phyloP scores from a whole-genome alignment of 495 filamentous ascomycete genomes.

The Xylaria flabelliformis region DNA sequence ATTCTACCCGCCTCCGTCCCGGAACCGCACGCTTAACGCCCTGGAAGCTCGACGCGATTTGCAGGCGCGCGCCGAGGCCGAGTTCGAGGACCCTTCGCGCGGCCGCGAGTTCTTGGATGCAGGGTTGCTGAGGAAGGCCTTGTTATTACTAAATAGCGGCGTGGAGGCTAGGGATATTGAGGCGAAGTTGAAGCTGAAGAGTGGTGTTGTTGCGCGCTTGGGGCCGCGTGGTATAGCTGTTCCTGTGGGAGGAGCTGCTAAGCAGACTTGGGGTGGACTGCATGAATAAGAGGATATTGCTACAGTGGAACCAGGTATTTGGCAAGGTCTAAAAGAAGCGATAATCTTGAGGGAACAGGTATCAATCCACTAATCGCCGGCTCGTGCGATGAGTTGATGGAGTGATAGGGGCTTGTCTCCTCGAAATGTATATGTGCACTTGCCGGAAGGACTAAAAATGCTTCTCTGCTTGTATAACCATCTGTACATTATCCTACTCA shows the following conservation, averaged over 20 bases:
- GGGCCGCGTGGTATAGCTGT: conserved; percentile 42
- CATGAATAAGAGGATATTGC: not conserved
- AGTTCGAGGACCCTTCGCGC: conserved; percentile 44
- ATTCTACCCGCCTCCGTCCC: conserved; percentile 38
- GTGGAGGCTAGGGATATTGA: conserved; percentile 44
- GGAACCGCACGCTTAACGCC: conserved; percentile 50
- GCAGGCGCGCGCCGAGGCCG: conserved; percentile 44
- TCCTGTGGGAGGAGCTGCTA: conserved; percentile 18
- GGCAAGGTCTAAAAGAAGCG: not conserved
- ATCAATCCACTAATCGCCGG: not conserved
- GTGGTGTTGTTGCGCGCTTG: conserved; percentile 47
- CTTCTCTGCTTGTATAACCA: not conserved
- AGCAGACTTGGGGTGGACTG: conserved; percentile 16
- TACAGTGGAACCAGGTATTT: not conserved
- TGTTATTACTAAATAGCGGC: conserved; percentile 45
- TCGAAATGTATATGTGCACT: not conserved
- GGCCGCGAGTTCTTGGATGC: conserved; percentile 52
- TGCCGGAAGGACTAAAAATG: not conserved
- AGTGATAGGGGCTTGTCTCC: not conserved
- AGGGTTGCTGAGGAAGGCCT: conserved; percentile 42
- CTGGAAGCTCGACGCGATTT: conserved; percentile 48
- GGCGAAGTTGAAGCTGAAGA: conserved; percentile 43
- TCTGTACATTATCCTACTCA: not conserved
- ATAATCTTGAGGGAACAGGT: not conserved
- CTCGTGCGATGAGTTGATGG: not conserved